phyloP scores from a whole-genome alignment of 1,139 yeast genomes.

The Pichia kudriavzevii region DNA sequence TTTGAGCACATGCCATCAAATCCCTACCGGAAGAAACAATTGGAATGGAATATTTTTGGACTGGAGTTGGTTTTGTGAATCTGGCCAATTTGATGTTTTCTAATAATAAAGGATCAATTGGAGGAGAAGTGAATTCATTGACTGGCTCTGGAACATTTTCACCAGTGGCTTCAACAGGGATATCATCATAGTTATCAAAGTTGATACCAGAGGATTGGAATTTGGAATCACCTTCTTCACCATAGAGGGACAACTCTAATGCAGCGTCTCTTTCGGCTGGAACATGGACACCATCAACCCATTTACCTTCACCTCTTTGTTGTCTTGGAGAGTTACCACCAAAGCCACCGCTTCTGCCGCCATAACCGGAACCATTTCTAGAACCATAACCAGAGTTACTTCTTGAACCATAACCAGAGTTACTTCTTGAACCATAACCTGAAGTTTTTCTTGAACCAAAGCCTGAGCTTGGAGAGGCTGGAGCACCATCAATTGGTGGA shows the following conservation, averaged over 20 bases:
- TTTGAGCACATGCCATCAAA: constrained; percentile 99
- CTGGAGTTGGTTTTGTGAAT: constrained; percentile 96
- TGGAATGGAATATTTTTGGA: constrained; percentile 96
- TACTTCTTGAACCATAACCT: constrained; percentile 33
- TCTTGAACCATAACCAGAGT: constrained; percentile 68
- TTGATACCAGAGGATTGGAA: constrained; percentile 96
- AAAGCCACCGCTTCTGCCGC: constrained; percentile 27
- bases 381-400: constrained; percentile 39
- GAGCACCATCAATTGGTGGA: constrained; percentile 5
- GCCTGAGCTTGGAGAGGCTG: constrained; percentile 11
- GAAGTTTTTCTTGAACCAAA: constrained; percentile 25
- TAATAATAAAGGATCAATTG: constrained; percentile 78
- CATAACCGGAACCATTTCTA: constrained; percentile 19
- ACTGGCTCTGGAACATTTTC: constrained; percentile 93
- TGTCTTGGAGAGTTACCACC: no score
- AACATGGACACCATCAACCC: constrained; percentile 82
- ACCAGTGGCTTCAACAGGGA: constrained; percentile 98
- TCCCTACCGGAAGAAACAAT: constrained; percentile 94
- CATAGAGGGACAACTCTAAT: constrained; percentile 77
- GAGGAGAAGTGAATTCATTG: constrained; percentile 81
- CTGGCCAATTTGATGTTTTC: constrained; percentile 84
- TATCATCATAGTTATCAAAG: constrained; percentile 96
- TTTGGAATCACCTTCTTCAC: constrained; percentile 72
- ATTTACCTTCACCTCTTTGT: constrained; percentile 46
- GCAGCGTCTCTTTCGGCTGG: constrained; percentile 71